Evolutionary conservation across 2,329 filamentous ascomycete species (phyloP), one percentile per base, ranked within the genome.

Genomic region (Botrytis medusae): DNA sequence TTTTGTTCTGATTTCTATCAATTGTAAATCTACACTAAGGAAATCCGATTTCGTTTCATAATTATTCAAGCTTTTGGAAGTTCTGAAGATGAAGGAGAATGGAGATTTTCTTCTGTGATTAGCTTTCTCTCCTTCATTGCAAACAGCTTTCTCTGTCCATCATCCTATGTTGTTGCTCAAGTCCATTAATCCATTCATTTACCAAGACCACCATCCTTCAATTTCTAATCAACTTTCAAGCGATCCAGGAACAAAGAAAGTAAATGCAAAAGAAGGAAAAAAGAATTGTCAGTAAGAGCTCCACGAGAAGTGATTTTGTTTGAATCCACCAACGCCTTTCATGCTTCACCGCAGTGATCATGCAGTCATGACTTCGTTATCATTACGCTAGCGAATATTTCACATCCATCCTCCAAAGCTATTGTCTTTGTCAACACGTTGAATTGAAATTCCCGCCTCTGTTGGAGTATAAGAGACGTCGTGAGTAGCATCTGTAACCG

Each of bases 151-250:
- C n/a, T 57, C n/a, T 18, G 51, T 57, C 51, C 29, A 32, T 51
- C 44, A 51, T 51, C 61, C 40, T 37, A 44, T 29, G 42, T 67
- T 37, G 40, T 51, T 34, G 44, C 32, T 54, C 16, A 22, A 14
- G 14, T 10, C 34, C 25, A 54, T 68, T 32, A 16, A 40, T 40
- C 46, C 25, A 29, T n/a, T 37, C 46, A 40, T 54, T 86, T 29
- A 57, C 51, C n/a, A 89, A 89, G 20, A 16, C 12, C 34, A 62
- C 37, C 9, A 25, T 42, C 18, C 64, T 29, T 42, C 46, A 22
- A 40, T 20, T 51, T 67, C 32, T 29, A 18, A 18, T 18, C 12
- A 42, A n/a, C 37, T 8, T 62, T n/a, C 16, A 40, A 62, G 60
- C n/a, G 14, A 40, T n/a, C 25, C 12, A 9, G 60, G 12, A 62